Conservation (phyloP, 1,284 basidiomycete species). For the Kalmanozyma brasiliensis region DNA sequence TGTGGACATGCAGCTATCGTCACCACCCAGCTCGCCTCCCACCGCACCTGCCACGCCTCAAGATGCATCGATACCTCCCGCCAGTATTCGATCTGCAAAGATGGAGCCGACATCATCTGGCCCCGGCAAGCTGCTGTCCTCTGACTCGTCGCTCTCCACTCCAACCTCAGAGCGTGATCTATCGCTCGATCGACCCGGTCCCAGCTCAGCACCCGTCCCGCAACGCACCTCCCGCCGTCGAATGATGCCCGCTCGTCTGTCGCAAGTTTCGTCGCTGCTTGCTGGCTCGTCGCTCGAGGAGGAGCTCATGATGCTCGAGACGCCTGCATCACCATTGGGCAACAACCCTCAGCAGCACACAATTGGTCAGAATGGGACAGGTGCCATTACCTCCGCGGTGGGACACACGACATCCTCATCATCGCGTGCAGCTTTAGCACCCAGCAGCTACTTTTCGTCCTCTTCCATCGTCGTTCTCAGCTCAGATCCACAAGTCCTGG, state of each 20-base stretch:
- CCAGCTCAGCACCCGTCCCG: conserved; percentile 10
- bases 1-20: conserved; percentile 35
- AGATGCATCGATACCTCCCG: background rate
- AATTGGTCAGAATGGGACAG: background rate
- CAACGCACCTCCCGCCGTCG: conserved; percentile 35
- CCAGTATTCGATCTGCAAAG: conserved; percentile 2
- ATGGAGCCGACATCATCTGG: conserved; percentile 14
- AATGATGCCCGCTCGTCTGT: conserved; percentile 49
- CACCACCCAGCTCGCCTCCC: conserved; percentile 35
- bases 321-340: conserved; percentile 13
- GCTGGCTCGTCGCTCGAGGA: conserved; percentile 54
- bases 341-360: background rate
- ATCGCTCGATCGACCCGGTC: background rate
- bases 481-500: conserved; percentile 12
- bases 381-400: background rate
- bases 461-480: conserved; percentile 32
- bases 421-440: background rate
- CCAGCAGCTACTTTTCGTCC: conserved; percentile 6
- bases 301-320: conserved; percentile 44
- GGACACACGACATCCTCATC: conserved; percentile 8
- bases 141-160: conserved; percentile 7
- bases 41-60: conserved; percentile 11
- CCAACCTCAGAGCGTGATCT: conserved; percentile 1
- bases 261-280: conserved; percentile 50
- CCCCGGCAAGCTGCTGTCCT: background rate